Evolutionary conservation across 73 alveolate species (phyloP), one percentile per base, ranked within the genome.

Genomic region (Tetrahymena elliotti): DNA sequence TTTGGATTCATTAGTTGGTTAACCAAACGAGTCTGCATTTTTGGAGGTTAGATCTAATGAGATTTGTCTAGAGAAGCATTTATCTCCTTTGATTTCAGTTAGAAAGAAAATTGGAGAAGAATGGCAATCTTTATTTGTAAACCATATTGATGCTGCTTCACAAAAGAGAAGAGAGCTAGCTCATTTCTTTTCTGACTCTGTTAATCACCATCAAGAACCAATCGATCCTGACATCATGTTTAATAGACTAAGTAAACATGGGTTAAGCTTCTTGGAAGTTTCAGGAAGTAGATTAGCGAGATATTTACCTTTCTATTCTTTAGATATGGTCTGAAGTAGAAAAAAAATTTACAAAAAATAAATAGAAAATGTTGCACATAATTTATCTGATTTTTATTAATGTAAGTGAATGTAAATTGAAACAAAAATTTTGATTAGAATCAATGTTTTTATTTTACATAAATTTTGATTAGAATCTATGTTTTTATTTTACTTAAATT

Each of bases 251-350:
- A 94, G 93, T 84, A 98, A 97, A 83, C 96, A 95, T 92, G 99
- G 98, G 39, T 88, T 97, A n/a, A 96, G 96, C 92, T 97, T 92
- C 94, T 82, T 97, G 38, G 99, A 97, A 35, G 93, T 97, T 11
- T 97, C 99, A 38, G 99, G 99, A 33, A 83, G 94, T 9, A 93
- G 94, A 38, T 82, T 96, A 0, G 98, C 98, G 9, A 97, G 98
- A 93, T 96, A 97, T 84, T 93, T 97, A 52, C 98, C 98, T 84
- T 97, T 97, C 95, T 97, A 97, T 93, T 97, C 99, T n/a, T 95
- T 97, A 27, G 94, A 94, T 83, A 93, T 97, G 35, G 99, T 97
- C 1, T 97, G 97, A 97, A 93, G 38, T 12, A 6, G 6, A 27
- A 36, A 68, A 24, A 27, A 6, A 68, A 68, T 4, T 40, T 40